A percentile compares a stretch with the other conserved stretches of the same genome.
These are phyloP conservation scores for Yarrowia sp. DNA, from an alignment of 805 yeast genomes.

Conservation along the genomic window DNA sequence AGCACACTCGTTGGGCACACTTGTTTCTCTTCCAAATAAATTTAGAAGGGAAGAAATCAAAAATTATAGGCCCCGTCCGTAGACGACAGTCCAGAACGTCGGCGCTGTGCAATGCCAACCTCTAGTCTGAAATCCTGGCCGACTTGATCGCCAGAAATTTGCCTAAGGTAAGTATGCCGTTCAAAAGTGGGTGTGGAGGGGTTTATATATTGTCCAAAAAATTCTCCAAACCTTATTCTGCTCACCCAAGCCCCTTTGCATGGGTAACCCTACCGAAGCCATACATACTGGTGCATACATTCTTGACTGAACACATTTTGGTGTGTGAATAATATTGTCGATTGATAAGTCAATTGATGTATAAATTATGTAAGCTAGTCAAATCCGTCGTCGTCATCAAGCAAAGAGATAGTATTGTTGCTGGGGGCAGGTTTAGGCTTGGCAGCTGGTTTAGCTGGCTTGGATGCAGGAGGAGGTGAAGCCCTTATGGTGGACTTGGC, in stretches of 20 bases:
- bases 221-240: background rate
- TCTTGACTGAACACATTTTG: too few species aligned
- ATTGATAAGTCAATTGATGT: background rate
- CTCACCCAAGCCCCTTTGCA: background rate
- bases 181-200: background rate
- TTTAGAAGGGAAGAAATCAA: conserved; percentile 25
- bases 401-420: background rate
- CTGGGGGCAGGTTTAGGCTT: background rate
- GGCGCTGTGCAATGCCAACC: conserved; percentile 39
- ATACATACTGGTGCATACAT: background rate
- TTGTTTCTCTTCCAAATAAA: conserved; percentile 6
- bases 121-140: conserved; percentile 36
- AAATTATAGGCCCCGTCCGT: conserved; percentile 36
- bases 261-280: conserved; percentile 20
- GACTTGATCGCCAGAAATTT: conserved; percentile 39
- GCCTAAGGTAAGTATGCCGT: conserved; percentile 28
- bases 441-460: conserved; percentile 2
- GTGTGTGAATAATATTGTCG: background rate
- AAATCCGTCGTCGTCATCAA: conserved; percentile 26
- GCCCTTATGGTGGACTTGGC: too few species aligned
- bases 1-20: conserved; percentile 4
- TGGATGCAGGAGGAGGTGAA: background rate
- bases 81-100: conserved; percentile 38
- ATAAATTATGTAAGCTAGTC: conserved; percentile 15
- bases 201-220: conserved; percentile 14